A percentile compares a stretch with the other conserved stretches of the same genome.
phyloP scores from a whole-genome alignment of 495 filamentous ascomycete species.

The Xeromyces bisporus region DNA sequence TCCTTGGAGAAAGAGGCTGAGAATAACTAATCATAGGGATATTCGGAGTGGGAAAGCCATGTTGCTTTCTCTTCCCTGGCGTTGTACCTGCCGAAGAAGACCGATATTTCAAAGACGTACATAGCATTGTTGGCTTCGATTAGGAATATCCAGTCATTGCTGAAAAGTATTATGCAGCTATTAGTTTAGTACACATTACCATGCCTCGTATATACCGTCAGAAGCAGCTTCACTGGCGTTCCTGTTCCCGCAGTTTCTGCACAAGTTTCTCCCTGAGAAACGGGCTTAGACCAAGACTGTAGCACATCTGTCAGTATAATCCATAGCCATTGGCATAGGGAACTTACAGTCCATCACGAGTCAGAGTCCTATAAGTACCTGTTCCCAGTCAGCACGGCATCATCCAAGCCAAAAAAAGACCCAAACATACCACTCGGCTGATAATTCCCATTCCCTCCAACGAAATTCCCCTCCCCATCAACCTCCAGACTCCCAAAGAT shows the following conservation, averaged over 20 bases:
- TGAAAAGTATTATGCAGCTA: conserved; percentile 11
- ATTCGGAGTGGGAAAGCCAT: too few species aligned
- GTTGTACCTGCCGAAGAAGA: too few species aligned
- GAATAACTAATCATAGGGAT: too few species aligned
- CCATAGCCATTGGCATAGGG: not conserved
- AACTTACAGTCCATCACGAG: conserved; percentile 44
- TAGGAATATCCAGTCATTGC: not conserved
- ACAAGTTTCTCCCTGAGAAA: conserved; percentile 41
- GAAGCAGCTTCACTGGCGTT: conserved; percentile 4
- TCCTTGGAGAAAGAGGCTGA: conserved; percentile 27
- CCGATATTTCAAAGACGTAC: too few species aligned
- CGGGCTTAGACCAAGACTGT: conserved; percentile 36
- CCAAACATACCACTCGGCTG: conserved; percentile 36
- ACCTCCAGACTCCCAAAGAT: conserved; percentile 89
- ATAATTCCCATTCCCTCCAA: conserved; percentile 39
- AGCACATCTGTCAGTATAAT: not conserved
- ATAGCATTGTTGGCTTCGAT: too few species aligned
- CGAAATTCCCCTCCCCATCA: conserved; percentile 57
- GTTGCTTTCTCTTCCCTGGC: too few species aligned
- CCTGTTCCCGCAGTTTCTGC: conserved; percentile 25
- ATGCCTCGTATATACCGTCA: too few species aligned
- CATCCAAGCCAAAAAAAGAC: conserved; percentile 2
- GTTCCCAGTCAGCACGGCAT: conserved; percentile 3
- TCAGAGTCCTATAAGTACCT: conserved; percentile 39
- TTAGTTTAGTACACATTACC: too few species aligned